A percentile compares a stretch with the other conserved stretches of the same genome.
phyloP scores from a whole-genome alignment of 257 asterid species.

The Thymus mandschuricus region DNA sequence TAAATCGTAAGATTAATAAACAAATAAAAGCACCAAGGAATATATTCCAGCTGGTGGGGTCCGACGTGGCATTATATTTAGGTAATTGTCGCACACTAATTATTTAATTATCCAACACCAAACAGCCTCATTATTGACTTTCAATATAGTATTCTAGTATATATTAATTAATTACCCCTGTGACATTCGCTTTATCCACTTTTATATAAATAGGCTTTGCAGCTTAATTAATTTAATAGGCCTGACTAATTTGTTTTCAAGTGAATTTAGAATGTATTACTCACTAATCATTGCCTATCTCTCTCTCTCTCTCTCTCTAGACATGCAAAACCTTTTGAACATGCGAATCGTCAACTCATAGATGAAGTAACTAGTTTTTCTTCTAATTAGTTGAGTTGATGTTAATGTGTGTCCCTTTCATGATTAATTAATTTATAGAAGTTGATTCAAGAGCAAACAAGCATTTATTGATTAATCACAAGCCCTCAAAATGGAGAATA shows the following conservation, averaged over 20 bases:
- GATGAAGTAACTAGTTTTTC: not conserved
- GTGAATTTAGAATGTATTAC: too few species aligned
- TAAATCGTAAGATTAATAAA: not conserved
- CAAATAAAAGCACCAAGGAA: constrained; percentile 21
- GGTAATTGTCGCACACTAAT: not conserved
- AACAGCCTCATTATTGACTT: constrained; percentile 32
- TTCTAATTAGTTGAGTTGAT: not conserved
- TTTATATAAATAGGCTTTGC: not conserved
- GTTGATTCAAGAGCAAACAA: too few species aligned
- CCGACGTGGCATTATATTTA: not conserved
- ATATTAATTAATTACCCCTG: not conserved
- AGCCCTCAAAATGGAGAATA: not conserved
- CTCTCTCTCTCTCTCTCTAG: not conserved
- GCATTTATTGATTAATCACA: constrained; percentile 6
- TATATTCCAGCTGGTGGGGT: constrained; percentile 23
- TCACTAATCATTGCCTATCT: not conserved
- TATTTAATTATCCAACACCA: not conserved
- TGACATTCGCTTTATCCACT: constrained; percentile 25
- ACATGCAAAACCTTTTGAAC: not conserved
- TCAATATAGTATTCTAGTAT: not conserved
- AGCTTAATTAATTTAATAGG: not conserved
- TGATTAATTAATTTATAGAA: too few species aligned
- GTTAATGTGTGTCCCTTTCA: too few species aligned
- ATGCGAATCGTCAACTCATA: not conserved
- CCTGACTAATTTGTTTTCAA: not conserved